Conservation (phyloP, 768 basidiomycete species). For the Lactifluus pinguis region DNA sequence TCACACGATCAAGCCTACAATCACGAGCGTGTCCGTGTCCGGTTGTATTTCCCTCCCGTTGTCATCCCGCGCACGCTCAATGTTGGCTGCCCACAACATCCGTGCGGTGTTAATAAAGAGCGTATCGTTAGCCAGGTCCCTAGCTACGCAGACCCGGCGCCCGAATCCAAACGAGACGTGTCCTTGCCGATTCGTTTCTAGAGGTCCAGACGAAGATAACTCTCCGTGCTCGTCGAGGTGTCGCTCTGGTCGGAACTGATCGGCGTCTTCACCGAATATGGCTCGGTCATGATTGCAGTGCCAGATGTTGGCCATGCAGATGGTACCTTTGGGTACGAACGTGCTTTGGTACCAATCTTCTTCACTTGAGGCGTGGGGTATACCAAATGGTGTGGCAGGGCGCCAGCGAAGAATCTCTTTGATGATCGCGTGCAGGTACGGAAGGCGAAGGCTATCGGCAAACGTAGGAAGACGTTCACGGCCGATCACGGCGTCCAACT, state of each 20-base stretch:
- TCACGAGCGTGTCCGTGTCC: background rate
- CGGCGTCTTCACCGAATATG: slow-evolving; percentile 15
- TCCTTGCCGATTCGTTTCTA: slow-evolving; percentile 12
- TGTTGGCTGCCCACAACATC: slow-evolving; percentile 18
- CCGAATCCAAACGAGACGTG: slow-evolving; percentile 17
- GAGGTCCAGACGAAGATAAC: background rate
- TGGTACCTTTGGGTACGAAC: slow-evolving; percentile 30
- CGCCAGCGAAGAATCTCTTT: slow-evolving; percentile 13
- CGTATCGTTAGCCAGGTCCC: slow-evolving; percentile 15
- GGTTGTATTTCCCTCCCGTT: slow-evolving; percentile 5
- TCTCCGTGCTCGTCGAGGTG: slow-evolving; percentile 10
- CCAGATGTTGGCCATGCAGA: slow-evolving; percentile 25
- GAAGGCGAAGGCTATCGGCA: slow-evolving; percentile 15
- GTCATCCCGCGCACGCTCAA: slow-evolving; percentile 8
- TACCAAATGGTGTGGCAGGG: background rate
- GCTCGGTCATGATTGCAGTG: background rate
- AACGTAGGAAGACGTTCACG: slow-evolving; percentile 12
- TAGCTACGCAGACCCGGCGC: slow-evolving; percentile 19
- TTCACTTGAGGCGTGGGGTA: slow-evolving; percentile 9
- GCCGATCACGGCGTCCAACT: slow-evolving; percentile 15
- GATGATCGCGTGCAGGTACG: slow-evolving; percentile 17
- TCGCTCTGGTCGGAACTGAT: slow-evolving; percentile 19
- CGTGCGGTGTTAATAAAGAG: slow-evolving; percentile 19
- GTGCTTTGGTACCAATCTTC: slow-evolving; percentile 26
- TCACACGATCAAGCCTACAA: slow-evolving; percentile 9